Percentiles rank a stretch among this genome's conserved stretches.
phyloP scores from a whole-genome alignment of 352 stramenopile genomes.

The Phytopythium chamaehyphon region DNA sequence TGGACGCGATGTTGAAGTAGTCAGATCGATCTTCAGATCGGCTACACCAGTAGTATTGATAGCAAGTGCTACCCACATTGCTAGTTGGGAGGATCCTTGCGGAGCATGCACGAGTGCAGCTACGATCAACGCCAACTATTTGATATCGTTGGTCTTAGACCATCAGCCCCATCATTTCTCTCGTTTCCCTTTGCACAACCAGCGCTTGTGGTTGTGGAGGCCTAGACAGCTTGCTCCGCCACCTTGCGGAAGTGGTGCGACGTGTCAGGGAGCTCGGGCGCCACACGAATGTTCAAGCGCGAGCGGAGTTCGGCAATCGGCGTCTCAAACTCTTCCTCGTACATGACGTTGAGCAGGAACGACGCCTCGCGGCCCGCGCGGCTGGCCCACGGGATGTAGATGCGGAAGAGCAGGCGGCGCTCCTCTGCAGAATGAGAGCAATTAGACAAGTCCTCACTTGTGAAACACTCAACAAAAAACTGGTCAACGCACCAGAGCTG shows the following conservation, averaged over 20 bases:
- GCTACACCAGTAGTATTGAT: no score
- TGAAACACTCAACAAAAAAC: not conserved
- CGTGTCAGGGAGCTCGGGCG: constrained; percentile 26
- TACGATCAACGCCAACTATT: no score
- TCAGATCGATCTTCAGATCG: no score
- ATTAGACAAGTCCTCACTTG: not conserved
- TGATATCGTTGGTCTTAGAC: no score
- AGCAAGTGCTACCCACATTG: no score
- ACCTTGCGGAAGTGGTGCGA: constrained; percentile 18
- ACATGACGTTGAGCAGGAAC: constrained; percentile 93
- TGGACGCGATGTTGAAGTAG: no score
- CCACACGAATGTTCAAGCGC: constrained; percentile 48
- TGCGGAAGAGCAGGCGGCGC: constrained; percentile 62
- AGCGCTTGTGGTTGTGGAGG: not conserved
- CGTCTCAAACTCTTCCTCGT: constrained; percentile 94
- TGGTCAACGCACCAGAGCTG: constrained; percentile 26
- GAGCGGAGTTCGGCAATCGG: constrained; percentile 83
- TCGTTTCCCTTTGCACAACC: no score
- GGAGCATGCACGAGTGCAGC: no score
- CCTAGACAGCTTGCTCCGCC: not conserved
- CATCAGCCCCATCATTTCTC: no score
- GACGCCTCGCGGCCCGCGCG: constrained; percentile 59
- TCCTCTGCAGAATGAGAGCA: constrained; percentile 34
- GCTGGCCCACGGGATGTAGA: constrained; percentile 95
- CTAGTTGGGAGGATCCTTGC: no score